A percentile compares a stretch with the other conserved stretches of the same genome.
Conservation (phyloP, 805 yeast genomes). For the Wickerhamiella dianesei region DNA sequence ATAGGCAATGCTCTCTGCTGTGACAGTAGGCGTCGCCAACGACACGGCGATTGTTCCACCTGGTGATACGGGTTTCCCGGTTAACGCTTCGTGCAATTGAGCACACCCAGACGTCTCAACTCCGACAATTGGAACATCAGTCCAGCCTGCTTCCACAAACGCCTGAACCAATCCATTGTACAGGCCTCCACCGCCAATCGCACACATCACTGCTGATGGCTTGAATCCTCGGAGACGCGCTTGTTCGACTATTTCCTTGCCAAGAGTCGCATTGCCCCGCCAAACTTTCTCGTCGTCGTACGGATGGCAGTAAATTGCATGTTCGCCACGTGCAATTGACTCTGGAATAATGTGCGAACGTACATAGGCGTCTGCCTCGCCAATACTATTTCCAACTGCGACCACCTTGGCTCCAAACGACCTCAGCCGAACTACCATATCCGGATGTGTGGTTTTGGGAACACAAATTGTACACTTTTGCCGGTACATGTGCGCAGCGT, state of each 20-base stretch:
- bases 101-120: conserved; percentile 49
- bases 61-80: conserved; percentile 29
- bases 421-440: conserved; percentile 35
- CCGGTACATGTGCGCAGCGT: conserved; percentile 60
- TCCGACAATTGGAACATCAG: conserved; percentile 27
- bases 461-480: conserved; percentile 44
- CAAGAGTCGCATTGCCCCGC: conserved; percentile 91
- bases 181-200: conserved; percentile 92
- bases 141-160: conserved; percentile 39
- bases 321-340: conserved; percentile 26
- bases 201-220: conserved; percentile 69
- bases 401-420: conserved; percentile 41
- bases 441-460: conserved; percentile 35
- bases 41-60: conserved; percentile 42
- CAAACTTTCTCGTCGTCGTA: conserved; percentile 84
- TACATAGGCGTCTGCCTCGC: conserved; percentile 63
- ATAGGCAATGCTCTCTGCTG: conserved; percentile 33
- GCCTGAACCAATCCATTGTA: conserved; percentile 73
- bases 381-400: conserved; percentile 64
- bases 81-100: conserved; percentile 31
- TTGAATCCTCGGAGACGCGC: conserved; percentile 28
- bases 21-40: conserved; percentile 43
- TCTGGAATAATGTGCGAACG: conserved; percentile 60
- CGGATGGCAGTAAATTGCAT: conserved; percentile 77
- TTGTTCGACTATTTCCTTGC: conserved; percentile 73